phyloP scores from a whole-genome alignment of 225 moss, liverwort and hornwort genomes.

The Pseudisothecium myosuroides region DNA sequence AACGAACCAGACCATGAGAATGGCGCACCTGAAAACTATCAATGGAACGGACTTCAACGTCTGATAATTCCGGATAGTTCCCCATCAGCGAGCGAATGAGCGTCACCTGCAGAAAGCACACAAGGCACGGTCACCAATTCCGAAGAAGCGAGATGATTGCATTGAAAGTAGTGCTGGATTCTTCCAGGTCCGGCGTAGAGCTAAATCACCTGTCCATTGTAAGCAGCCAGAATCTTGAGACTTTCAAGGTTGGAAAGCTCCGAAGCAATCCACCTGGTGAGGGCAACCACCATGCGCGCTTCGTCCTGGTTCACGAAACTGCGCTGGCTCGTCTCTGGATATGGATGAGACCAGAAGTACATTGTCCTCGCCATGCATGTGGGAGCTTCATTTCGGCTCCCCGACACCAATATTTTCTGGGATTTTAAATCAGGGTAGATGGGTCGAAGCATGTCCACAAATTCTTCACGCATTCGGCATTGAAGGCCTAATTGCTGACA shows the following conservation, averaged over 20 bases:
- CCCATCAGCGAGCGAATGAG: constrained; percentile 7
- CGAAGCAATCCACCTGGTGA: constrained; percentile 23
- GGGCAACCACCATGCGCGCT: constrained; percentile 28
- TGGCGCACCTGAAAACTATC: constrained; percentile 37
- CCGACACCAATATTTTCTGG: constrained; percentile 6
- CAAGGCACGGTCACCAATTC: not conserved
- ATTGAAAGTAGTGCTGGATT: not conserved
- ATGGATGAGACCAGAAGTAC: constrained; percentile 22
- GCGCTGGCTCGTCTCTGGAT: constrained; percentile 18
- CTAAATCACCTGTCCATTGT: constrained; percentile 17
- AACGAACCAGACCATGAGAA: not conserved
- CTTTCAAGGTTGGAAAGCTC: not conserved
- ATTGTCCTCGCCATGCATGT: constrained; percentile 7
- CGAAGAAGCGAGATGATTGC: not conserved
- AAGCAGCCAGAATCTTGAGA: constrained; percentile 27
- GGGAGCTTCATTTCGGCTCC: constrained; percentile 12
- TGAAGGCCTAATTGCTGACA: constrained; percentile 7
- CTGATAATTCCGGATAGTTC: not conserved
- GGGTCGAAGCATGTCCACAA: constrained; percentile 23
- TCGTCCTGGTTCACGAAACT: constrained; percentile 32
- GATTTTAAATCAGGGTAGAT: constrained; percentile 21
- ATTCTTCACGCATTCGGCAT: constrained; percentile 39
- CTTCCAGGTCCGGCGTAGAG: not conserved
- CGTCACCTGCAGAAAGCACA: constrained; percentile 11
- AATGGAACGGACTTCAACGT: constrained; percentile 4